Base-by-base conservation (phyloP, 139 green algal genomes). In the Gonium pectorale region DNA sequence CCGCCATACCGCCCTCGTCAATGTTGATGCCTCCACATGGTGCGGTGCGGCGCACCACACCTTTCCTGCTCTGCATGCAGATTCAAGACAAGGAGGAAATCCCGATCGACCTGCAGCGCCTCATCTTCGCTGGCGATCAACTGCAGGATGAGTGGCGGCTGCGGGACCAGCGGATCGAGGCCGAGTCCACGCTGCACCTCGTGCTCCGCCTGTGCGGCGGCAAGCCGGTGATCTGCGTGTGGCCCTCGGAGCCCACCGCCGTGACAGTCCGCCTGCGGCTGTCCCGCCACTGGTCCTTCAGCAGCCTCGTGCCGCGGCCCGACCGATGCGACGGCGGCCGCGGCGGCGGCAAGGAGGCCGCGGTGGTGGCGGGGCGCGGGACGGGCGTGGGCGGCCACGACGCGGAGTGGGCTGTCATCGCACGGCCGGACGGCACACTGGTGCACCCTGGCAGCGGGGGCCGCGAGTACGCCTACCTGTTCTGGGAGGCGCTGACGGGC, bases 151-250 rank as follows among this genome's bases (percentile, higher is more conserved):
- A 29, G 5, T 22, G 31, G 9, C 24, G 19, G 8, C 31, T 66
- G 49, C 15, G 22, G 31, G 0, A 21, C 21, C 49, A 51, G 24
- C 8, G 13, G 52, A 81, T 81, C 26, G 2, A 11, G 4, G 5
- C 11, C 0, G 43, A 98, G 90, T 97, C 93, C 31, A 98, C 96
- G 4, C 93, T 99, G 31, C 96, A 98, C 86, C 86, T 99, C 80
- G 96, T 99, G 81, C 93, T 99, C 83, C 90, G 95, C 40, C 93
- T 99, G 80, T 90, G 94, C 33, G 95, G 95, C 35, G 96, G 96
- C 83, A 98, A 68, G 72, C 70, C 70, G 11, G 70, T 63, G 19
- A 79, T 64, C 46, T 79, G 70, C 70, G 0, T 64, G 6, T 79
- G 70, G 70, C 13, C 70, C 46, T n/a, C 46, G 0, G 8, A 63